Conservation (phyloP, 306 rosid species). For the Inga laurina region DNA sequence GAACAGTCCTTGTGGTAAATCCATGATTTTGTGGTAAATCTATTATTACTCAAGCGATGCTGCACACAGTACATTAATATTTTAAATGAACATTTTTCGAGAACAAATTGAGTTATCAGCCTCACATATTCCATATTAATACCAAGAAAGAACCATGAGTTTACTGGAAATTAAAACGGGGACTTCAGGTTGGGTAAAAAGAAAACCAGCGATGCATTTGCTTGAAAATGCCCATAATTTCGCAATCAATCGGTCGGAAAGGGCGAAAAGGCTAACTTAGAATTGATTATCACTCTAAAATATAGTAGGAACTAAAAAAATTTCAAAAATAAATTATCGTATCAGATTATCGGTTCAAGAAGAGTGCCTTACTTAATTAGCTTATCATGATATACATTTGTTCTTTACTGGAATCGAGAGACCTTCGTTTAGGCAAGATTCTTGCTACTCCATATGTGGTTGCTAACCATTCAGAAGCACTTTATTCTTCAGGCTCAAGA, state of each 20-base stretch:
- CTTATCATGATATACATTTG: neutral
- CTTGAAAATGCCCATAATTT: neutral
- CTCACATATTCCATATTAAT: neutral
- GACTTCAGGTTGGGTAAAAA: neutral
- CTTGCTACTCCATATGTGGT: neutral
- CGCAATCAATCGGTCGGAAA: neutral
- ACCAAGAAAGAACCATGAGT: constrained; percentile 13
- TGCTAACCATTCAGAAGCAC: neutral
- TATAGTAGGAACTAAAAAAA: neutral
- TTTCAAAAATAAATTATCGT: neutral
- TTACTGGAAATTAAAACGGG: neutral
- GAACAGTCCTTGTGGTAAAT: neutral
- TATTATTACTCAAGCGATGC: neutral
- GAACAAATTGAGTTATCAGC: neutral
- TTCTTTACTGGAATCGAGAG: neutral
- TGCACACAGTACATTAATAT: neutral
- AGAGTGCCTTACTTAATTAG: neutral
- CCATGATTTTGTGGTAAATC: neutral
- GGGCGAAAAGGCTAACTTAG: neutral
- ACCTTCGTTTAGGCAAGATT: neutral
- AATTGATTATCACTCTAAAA: neutral
- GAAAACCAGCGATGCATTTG: neutral
- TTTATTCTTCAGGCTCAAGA: neutral
- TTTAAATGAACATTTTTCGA: neutral
- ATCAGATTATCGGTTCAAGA: neutral